Conservation (phyloP, 1,139 yeast genomes). For the Kurtzmaniella natalensis region DNA sequence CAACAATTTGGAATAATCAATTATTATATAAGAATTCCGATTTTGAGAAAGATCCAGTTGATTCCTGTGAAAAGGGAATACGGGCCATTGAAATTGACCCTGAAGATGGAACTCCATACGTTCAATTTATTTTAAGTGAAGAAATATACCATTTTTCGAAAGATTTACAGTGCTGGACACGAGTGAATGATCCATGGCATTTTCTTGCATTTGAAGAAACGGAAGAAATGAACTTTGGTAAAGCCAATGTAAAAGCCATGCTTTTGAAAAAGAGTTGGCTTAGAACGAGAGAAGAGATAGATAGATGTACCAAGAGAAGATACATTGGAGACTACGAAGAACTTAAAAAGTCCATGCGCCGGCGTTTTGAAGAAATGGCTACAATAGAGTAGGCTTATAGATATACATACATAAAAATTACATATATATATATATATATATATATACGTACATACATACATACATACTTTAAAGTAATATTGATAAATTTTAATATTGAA, state of each 20-base stretch:
- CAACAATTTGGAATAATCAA: constrained; percentile 43
- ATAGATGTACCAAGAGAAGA: background rate
- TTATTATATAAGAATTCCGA: background rate
- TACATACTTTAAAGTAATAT: too few relatives aligned
- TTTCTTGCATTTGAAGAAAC: constrained; percentile 12
- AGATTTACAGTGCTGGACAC: constrained; percentile 43
- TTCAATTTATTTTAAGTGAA: constrained; percentile 27
- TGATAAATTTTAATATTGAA: too few relatives aligned
- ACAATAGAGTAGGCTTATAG: too few relatives aligned
- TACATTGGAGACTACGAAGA: constrained; percentile 5
- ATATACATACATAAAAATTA: too few relatives aligned
- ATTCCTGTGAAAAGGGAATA: constrained; percentile 9
- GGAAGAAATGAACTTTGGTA: background rate
- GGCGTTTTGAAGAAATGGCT: constrained; percentile 2
- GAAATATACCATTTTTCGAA: constrained; percentile 39
- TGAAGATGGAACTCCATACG: constrained; percentile 38
- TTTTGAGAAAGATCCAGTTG: background rate
- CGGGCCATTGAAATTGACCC: constrained; percentile 28
- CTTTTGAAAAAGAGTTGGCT: background rate
- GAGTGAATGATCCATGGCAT: constrained; percentile 47
- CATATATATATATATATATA: too few relatives aligned
- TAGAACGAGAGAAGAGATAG: background rate
- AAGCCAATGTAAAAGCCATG: background rate
- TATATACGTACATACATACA: too few relatives aligned
- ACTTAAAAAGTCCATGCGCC: constrained; percentile 3